Evolutionary conservation across 768 basidiomycete genomes (phyloP).

Genomic region (Tylopilus balloui): DNA sequence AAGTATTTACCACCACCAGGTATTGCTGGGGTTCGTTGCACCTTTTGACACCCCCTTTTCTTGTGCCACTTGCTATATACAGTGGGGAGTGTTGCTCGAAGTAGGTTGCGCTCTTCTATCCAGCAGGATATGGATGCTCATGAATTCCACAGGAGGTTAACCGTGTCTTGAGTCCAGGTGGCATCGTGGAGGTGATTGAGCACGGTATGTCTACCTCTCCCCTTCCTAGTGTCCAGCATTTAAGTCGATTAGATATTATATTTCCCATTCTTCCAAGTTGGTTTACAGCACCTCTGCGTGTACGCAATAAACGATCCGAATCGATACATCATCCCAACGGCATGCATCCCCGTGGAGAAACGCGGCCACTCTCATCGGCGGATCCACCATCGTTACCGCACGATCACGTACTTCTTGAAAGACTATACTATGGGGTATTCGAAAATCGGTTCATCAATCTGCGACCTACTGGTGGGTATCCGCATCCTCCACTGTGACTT

Average conservation of each 20-base stretch:
- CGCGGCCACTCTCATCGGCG: constrained; percentile 32
- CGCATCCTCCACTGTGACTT: background rate
- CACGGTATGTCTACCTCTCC: constrained; percentile 47
- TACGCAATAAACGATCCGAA: constrained; percentile 42
- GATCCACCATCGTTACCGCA: constrained; percentile 41
- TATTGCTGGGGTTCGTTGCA: background rate
- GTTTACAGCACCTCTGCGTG: constrained; percentile 70
- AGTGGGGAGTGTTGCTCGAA: constrained; percentile 71
- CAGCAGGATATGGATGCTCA: constrained; percentile 1
- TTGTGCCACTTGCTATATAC: constrained; percentile 2
- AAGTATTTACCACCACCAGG: background rate
- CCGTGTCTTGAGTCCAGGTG: constrained; percentile 65
- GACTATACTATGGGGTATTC: constrained; percentile 61
- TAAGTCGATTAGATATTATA: constrained; percentile 49
- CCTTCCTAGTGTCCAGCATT: background rate
- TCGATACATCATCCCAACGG: constrained; percentile 52
- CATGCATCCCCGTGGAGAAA: constrained; percentile 31
- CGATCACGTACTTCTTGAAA: constrained; percentile 68
- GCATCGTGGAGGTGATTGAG: constrained; percentile 67
- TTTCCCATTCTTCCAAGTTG: constrained; percentile 74
- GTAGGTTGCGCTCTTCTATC: constrained; percentile 30
- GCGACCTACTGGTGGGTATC: constrained; percentile 56
- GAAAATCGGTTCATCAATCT: constrained; percentile 69
- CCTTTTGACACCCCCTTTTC: constrained; percentile 1
- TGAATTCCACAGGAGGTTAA: constrained; percentile 54